Evolutionary conservation across 192 early-diverging fungal genomes (phyloP), one percentile per base, ranked within the genome.

Genomic region (Linnemannia zychae): DNA sequence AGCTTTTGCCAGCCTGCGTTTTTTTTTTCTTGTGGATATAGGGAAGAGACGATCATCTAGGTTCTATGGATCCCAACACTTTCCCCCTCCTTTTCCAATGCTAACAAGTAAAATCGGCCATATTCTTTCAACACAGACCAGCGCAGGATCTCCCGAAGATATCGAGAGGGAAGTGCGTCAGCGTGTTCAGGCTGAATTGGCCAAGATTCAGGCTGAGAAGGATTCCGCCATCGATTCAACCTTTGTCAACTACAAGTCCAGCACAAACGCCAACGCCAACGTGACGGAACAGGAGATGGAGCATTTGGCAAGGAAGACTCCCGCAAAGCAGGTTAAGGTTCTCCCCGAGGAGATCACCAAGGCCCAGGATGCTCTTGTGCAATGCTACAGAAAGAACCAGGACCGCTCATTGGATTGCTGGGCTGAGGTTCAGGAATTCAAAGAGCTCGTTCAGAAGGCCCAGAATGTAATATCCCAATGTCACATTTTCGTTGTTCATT

Each of bases 371-470:
- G 77, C 83, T 24, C 40, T 85, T 38, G 66, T 87, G 37, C 69
- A 78, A 37, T 80, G 83, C 73, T 79, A 82, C 67, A 70, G 82
- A 72, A 88, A 88, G 28, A 93, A 91, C 78, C 79, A 83, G 20
- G 74, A 78, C 36, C 87, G 90, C 6, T 75, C 90, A 12, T 82
- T 93, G 76, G 90, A 93, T 77, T 93, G 91, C 86, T 93, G 92
- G 92, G 88, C 84, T 31, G 92, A 93, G 84, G 91, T 93, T 31
- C 89, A 91, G 78, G 90, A 90, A 71, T 83, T 93, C 68, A 93
- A 93, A 73, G 78, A 75, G 7, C 53, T 85, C 28, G 83, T 85
- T 17, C 83, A 85, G 49, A 85, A 85, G 78, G 83, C 83, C 33
- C 83, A 85, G 53, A 85, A 85, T 52, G 83, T 85, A 79, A 78